Evolutionary conservation across 2,329 filamentous ascomycete species (phyloP), one percentile per base, ranked within the genome.

Genomic region (Chaetomiaceae sp.): DNA sequence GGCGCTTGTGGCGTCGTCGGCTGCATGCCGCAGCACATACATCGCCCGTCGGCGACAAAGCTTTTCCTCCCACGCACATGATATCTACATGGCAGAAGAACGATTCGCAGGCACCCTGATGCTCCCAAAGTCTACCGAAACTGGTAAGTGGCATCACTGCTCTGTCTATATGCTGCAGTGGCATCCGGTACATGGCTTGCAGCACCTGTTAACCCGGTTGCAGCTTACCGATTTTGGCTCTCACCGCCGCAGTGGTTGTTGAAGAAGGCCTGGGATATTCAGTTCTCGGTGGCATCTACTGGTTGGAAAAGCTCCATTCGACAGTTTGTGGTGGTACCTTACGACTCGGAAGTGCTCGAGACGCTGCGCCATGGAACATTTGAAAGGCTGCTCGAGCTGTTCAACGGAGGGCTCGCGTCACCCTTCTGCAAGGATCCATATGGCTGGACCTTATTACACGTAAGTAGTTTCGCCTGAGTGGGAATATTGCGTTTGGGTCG

Each of bases 191-290:
- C 6, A 9, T 9, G 14, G 6, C 4, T 15, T 6, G 15, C 30
- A n/a, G n/a, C 29, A 30, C 29, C 29, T 7, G 14, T 7, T n/a
- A 10, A 35, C 12, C 4, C 18, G 17, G 17, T 8, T 26, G 20
- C 12, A 47, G 45, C 3, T 1, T 48, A 43, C 40, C 27, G 22
- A 15, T n/a, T 43, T 2, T 22, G 9, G 2, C 1, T 40, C n/a
- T 12, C 18, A 14, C 33, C 26, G 34, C 39, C 40, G 14, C 19
- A 4, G 4, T 48, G 45, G 45, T 19, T 48, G 11, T 17, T 35
- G 29, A 39, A 26, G 3, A 43, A 15, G n/a, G 29, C 20, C 10
- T 48, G 20, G 39, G 39, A 43, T 8, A 7, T 48, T n/a, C 39
- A 43, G n/a, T 2, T 39, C 4, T 17, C 11, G 17, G 9, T 39